A percentile compares a stretch with the other conserved stretches of the same genome.
phyloP scores from a whole-genome alignment of 2,329 filamentous ascomycete genomes.

The Paracamarosporium sp. region DNA sequence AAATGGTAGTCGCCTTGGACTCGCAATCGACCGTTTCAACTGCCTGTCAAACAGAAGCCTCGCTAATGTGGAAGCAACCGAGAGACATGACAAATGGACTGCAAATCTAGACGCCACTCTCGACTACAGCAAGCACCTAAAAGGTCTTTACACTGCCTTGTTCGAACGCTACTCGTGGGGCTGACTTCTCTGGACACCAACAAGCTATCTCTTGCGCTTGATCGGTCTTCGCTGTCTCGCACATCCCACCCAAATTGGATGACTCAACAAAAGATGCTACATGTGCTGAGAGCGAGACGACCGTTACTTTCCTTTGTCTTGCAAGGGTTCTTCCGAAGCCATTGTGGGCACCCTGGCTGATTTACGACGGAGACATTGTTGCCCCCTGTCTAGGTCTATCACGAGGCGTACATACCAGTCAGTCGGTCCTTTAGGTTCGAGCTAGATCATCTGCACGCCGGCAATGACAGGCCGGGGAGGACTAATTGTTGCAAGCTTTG shows the following conservation, averaged over 20 bases:
- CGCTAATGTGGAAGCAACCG: conserved; percentile 7
- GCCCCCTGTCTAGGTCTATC: conserved; percentile 10
- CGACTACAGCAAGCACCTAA: not conserved
- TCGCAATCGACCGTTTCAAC: conserved; percentile 28
- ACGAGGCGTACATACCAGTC: conserved; percentile 16
- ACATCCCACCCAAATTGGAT: not conserved
- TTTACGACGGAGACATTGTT: not conserved
- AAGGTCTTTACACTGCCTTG: not conserved
- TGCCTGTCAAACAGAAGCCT: conserved; percentile 18
- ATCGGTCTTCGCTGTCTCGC: conserved; percentile 1
- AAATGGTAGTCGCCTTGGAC: conserved; percentile 19
- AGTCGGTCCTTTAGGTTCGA: conserved; percentile 17
- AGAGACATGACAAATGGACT: conserved; percentile 7
- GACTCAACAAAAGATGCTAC: not conserved
- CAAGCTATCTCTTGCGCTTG: not conserved
- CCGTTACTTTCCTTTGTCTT: not conserved
- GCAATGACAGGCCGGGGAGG: conserved; percentile 1
- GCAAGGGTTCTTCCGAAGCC: conserved; percentile 13
- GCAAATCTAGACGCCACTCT: conserved; percentile 1
- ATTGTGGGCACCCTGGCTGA: conserved; percentile 15
- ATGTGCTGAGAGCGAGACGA: not conserved
- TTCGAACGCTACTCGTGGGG: conserved; percentile 1
- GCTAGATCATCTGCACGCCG: conserved; percentile 2
- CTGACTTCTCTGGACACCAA: not conserved
- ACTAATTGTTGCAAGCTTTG: not conserved